A percentile compares a stretch with the other conserved stretches of the same genome.
phyloP scores from a whole-genome alignment of 2,329 filamentous ascomycete species.

The Eutypella sp. region DNA sequence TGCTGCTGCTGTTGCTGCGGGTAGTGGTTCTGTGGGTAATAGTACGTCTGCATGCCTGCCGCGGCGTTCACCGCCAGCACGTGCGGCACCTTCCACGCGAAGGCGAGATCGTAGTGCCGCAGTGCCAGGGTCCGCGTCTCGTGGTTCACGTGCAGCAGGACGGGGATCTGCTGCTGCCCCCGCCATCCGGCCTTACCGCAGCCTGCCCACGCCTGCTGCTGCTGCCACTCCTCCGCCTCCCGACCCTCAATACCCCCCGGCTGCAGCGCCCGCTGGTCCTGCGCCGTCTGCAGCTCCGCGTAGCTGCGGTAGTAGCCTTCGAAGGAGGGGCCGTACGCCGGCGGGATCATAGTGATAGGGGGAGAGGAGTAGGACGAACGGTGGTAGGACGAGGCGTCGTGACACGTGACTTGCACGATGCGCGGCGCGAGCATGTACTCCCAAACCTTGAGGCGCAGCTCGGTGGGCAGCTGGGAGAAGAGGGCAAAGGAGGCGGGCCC shows the following conservation, averaged over 20 bases:
- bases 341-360: too few species aligned
- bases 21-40: slow-evolving; percentile 1
- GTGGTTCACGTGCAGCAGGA: slow-evolving; percentile 39
- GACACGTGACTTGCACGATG: slow-evolving; percentile 39
- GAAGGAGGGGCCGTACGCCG: too few species aligned
- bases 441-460: slow-evolving; percentile 47
- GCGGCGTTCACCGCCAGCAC: slow-evolving; percentile 24
- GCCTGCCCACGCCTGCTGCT: too few species aligned
- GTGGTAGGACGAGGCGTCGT: slow-evolving; percentile 25
- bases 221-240: slow-evolving; percentile 3
- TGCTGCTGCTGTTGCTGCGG: slow-evolving; percentile 7
- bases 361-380: too few species aligned
- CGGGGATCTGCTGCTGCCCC: slow-evolving; percentile 27
- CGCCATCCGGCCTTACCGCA: too few species aligned
- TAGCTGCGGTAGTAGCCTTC: too few species aligned
- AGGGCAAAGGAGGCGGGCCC: slow-evolving; percentile 15
- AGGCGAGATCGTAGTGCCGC: slow-evolving; percentile 40
- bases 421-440: slow-evolving; percentile 39
- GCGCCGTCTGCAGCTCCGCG: slow-evolving; percentile 20
- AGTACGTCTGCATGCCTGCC: background rate
- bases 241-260: slow-evolving; percentile 3
- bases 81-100: slow-evolving; percentile 41
- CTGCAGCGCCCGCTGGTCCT: slow-evolving; percentile 2
- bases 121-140: slow-evolving; percentile 39
- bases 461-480: slow-evolving; percentile 39